These are phyloP conservation scores for Apophysomyces sp. DNA, from an alignment of 371 early-diverging fungal genomes.

Conservation along the genomic window DNA sequence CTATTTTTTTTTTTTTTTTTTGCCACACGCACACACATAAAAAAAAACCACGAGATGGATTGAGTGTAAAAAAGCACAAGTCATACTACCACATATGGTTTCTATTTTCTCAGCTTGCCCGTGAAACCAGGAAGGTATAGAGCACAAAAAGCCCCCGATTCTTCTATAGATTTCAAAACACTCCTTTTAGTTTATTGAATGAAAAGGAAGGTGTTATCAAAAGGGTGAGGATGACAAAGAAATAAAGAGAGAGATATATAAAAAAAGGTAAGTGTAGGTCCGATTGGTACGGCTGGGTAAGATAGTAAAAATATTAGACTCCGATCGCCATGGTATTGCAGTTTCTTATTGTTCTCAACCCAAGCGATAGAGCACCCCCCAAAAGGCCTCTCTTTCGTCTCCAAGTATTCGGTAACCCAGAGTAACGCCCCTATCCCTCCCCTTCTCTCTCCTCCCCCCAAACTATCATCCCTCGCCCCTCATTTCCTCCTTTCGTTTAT, in stretches of 20 bases:
- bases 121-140: not conserved
- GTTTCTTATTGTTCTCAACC: too few species aligned
- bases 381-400: not conserved
- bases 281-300: too few species aligned
- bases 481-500: constrained; percentile 5
- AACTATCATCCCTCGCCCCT: not conserved
- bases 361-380: not conserved
- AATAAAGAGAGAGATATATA: too few species aligned
- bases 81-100: constrained; percentile 16
- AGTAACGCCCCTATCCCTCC: not conserved
- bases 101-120: constrained; percentile 2
- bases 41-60: constrained; percentile 19
- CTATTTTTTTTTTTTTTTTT: not conserved
- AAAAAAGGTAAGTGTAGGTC: too few species aligned
- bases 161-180: not conserved
- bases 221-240: not conserved
- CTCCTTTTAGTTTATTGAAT: not conserved
- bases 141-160: not conserved
- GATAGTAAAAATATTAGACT: too few species aligned
- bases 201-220: not conserved
- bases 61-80: constrained; percentile 14
- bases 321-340: too few species aligned
- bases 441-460: constrained; percentile 4
- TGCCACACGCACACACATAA: constrained; percentile 15
- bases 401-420: constrained; percentile 3